Evolutionary conservation across 2,329 filamentous ascomycete genomes (phyloP), one percentile per base, ranked within the genome.

Genomic region (Chaetothyriales sp.): DNA sequence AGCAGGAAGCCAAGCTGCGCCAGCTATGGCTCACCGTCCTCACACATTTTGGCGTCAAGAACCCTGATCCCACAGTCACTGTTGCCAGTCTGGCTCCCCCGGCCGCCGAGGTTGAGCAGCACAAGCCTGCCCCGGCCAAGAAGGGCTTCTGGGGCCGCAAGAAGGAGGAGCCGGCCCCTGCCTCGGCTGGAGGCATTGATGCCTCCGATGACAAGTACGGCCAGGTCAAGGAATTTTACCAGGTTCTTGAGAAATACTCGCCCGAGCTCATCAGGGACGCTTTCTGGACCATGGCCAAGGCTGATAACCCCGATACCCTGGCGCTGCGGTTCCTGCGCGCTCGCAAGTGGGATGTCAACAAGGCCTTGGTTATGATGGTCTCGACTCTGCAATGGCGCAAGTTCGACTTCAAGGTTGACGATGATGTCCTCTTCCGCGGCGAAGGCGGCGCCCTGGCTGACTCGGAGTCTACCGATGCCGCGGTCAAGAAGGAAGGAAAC

Each of bases 261-360:
- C 86, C 90, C 0, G 86, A 93, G 61, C 76, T 83, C 44, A 79
- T 98, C 57, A 80, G 88, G 49, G 73, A 75, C 15, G 82, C 88
- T 0, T 84, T 96, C 63, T 96, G 92, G 92, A 77, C 72, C 58
- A 94, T 95, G 87, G 79, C 90, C 52, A 98, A 96, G 72, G 83
- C 92, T 61, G 92, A 98, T 63, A 80, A 96, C 64, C 92, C 92
- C 0, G 92, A 98, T 68, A 84, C 83, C 2, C 72, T 93, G 18
- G 70, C 90, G 15, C 70, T 95, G 51, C 80, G 88, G 43, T 95
- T 94, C 66, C 72, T 95, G 51, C 76, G 88, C 48, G 88, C 88
- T n/a, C 77, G 88, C 45, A 94, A 94, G 68, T 98, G 92, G 92
- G 87, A 98, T 63, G 81, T 95, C 18, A 83, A 95, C 48, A 88